phyloP scores from a whole-genome alignment of 352 stramenopile species.

The Globisporangium middletonii region DNA sequence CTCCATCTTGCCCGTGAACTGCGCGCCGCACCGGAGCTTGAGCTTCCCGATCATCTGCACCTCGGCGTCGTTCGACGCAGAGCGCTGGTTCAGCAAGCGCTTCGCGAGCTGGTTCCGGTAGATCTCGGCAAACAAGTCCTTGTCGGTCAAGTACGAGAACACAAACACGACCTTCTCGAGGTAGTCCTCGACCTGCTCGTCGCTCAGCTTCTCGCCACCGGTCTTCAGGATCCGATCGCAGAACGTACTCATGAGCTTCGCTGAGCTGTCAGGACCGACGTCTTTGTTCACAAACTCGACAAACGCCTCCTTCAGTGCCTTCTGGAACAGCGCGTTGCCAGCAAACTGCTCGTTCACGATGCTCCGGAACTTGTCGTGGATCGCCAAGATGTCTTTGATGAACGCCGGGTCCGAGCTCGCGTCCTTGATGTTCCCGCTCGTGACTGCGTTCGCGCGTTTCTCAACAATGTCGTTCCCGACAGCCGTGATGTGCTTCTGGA shows the following conservation, averaged over 20 bases:
- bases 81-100: conserved; percentile 97
- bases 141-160: conserved; percentile 99
- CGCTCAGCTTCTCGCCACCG: conserved; percentile 96
- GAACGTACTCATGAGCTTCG: conserved; percentile 99
- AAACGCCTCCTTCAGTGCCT: conserved; percentile 99
- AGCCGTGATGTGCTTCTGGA: conserved; percentile 94
- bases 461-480: conserved; percentile 87
- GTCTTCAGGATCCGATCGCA: conserved; percentile 99
- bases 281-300: conserved; percentile 99
- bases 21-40: conserved; percentile 97
- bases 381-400: conserved; percentile 97
- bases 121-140: conserved; percentile 99
- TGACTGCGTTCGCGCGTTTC: conserved; percentile 75
- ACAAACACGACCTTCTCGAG: conserved; percentile 98
- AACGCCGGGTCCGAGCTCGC: conserved; percentile 92
- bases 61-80: conserved; percentile 96
- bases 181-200: conserved; percentile 96
- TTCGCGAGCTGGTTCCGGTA: conserved; percentile 99
- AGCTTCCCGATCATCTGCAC: conserved; percentile 99
- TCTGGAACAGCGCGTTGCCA: conserved; percentile 97
- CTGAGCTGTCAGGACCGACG: conserved; percentile 95
- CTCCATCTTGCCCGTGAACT: conserved; percentile 99
- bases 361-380: conserved; percentile 97
- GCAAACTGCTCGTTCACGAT: conserved; percentile 97
- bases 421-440: conserved; percentile 92